Conservation (phyloP, 2,329 filamentous ascomycete genomes). For the Fusarium sp. region DNA sequence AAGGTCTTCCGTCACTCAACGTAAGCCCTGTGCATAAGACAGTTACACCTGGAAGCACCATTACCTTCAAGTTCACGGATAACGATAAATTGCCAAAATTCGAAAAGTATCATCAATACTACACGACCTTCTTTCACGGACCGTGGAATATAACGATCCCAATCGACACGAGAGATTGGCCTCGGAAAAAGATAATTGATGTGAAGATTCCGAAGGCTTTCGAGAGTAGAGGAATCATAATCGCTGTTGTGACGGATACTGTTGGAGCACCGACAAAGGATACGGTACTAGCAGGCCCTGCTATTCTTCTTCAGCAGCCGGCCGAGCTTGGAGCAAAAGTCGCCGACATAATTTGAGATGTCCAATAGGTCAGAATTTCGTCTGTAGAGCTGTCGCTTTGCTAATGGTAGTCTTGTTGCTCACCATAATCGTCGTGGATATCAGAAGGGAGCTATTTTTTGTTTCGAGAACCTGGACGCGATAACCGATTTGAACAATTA, state of each 20-base stretch:
- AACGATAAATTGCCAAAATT: neutral
- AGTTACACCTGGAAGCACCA: neutral
- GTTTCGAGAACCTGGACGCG: too few species aligned
- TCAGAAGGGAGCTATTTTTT: too few species aligned
- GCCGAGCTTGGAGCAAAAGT: neutral
- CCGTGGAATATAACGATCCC: neutral
- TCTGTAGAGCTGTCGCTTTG: too few species aligned
- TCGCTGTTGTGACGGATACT: neutral
- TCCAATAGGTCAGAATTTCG: rapidly evolving
- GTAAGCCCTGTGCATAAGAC: neutral
- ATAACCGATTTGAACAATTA: too few species aligned
- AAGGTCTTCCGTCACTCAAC: neutral
- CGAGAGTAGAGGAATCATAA: neutral
- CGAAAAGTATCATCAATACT: neutral
- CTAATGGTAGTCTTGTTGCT: too few species aligned
- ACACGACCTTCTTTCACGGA: neutral
- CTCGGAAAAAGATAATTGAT: neutral
- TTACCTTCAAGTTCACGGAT: neutral
- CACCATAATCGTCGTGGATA: rapidly evolving
- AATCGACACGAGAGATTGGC: neutral
- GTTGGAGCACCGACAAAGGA: neutral
- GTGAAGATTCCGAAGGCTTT: neutral
- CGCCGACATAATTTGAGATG: rapidly evolving
- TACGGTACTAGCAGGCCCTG: neutral
- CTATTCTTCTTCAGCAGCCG: neutral